These are phyloP conservation scores for Penicillium digitatum DNA, from an alignment of 2,329 filamentous ascomycete genomes.

Conservation along the genomic window DNA sequence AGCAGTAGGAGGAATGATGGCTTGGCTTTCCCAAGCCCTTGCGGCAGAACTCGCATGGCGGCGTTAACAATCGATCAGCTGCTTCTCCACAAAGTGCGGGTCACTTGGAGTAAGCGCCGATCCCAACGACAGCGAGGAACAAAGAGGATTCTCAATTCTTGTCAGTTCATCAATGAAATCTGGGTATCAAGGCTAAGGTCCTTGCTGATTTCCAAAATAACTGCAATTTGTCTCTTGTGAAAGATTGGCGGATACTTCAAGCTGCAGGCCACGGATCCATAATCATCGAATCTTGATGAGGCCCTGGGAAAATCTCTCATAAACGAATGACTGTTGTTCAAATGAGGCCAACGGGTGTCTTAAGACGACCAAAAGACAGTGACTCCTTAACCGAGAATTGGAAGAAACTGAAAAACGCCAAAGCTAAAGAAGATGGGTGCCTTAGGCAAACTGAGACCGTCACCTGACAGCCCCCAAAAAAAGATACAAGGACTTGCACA, in stretches of 20 bases:
- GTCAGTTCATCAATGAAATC: background rate
- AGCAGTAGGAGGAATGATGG: slow-evolving; percentile 16
- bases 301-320: background rate
- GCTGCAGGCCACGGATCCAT: slow-evolving; percentile 5
- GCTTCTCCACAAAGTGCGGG: slow-evolving; percentile 24
- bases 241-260: slow-evolving; percentile 6
- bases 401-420: slow-evolving; percentile 16
- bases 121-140: slow-evolving; percentile 12
- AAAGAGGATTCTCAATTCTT: slow-evolving; percentile 2
- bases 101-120: slow-evolving; percentile 19
- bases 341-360: slow-evolving; percentile 7
- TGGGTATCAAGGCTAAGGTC: background rate
- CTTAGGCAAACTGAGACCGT: slow-evolving; percentile 15
- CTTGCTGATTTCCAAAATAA: background rate
- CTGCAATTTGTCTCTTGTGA: background rate
- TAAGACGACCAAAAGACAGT: background rate
- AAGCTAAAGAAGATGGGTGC: slow-evolving; percentile 17
- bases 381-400: slow-evolving; percentile 13
- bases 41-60: slow-evolving; percentile 19
- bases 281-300: background rate
- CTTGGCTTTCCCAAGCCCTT: slow-evolving; percentile 14
- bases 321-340: slow-evolving; percentile 18
- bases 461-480: slow-evolving; percentile 23
- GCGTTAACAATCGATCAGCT: slow-evolving; percentile 18
- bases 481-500: slow-evolving; percentile 2